Evolutionary conservation across 768 basidiomycete genomes (phyloP).

Genomic region (Podaxis sp.): DNA sequence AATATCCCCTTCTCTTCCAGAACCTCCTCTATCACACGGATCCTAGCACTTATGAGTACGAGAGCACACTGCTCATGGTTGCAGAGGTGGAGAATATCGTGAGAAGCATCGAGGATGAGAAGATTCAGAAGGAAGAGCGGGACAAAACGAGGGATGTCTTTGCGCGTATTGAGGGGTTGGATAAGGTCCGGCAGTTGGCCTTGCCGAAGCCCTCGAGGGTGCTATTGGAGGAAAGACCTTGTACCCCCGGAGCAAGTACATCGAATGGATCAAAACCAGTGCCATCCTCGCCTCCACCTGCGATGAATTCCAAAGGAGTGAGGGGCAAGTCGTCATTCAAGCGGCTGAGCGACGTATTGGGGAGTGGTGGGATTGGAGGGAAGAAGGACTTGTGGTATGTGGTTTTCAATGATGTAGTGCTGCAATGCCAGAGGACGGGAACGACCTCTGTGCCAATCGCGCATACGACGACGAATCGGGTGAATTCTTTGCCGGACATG

Average conservation of each 20-base stretch:
- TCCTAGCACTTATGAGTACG: constrained; percentile 96
- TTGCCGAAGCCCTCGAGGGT: constrained; percentile 87
- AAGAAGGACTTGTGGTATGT: constrained; percentile 95
- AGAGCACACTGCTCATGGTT: constrained; percentile 94
- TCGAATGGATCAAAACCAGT: constrained; percentile 33
- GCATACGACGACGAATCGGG: constrained; percentile 61
- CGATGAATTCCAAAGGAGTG: constrained; percentile 54
- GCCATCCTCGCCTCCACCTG: constrained; percentile 35
- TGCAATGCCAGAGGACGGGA: constrained; percentile 89
- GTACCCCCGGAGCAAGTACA: constrained; percentile 35
- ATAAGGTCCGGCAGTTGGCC: constrained; percentile 90
- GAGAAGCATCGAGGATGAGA: constrained; percentile 96
- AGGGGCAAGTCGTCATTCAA: constrained; percentile 86
- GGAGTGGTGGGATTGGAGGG: constrained; percentile 53
- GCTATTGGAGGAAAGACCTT: constrained; percentile 77
- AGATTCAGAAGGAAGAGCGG: constrained; percentile 93
- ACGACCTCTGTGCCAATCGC: constrained; percentile 82
- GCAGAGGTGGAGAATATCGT: constrained; percentile 97
- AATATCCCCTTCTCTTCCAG: constrained; percentile 97
- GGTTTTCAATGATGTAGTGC: constrained; percentile 91
- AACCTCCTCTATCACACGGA: constrained; percentile 97
- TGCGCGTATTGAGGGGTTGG: constrained; percentile 94
- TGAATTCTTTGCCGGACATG: constrained; percentile 79
- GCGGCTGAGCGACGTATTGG: constrained; percentile 86
- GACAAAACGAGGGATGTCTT: constrained; percentile 94